These are phyloP conservation scores for Comarum palustre DNA, from an alignment of 306 rosid genomes.

Conservation along the genomic window DNA sequence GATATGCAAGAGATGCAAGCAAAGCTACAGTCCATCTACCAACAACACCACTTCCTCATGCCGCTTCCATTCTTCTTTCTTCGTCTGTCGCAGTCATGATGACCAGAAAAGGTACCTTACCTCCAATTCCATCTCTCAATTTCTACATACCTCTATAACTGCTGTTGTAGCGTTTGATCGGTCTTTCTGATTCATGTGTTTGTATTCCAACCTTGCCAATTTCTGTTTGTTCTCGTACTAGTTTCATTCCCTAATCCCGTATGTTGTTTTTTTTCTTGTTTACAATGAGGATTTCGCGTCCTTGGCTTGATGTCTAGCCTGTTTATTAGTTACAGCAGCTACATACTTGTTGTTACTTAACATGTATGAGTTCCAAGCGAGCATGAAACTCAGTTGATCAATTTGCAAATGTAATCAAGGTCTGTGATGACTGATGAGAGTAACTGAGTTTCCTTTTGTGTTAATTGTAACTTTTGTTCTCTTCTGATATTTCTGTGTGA, in stretches of 20 bases:
- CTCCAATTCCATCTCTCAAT: not conserved
- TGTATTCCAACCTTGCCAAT: not conserved
- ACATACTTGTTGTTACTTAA: not conserved
- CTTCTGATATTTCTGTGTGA: not conserved
- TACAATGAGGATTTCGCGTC: no score
- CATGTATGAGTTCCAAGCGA: not conserved
- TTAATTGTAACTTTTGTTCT: not conserved
- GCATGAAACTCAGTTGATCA: not conserved
- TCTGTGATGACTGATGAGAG: not conserved
- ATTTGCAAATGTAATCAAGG: not conserved
- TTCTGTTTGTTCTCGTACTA: not conserved
- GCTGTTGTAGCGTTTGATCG: not conserved
- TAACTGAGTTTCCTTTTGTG: not conserved
- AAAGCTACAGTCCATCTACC: conserved; percentile 34
- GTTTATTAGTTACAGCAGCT: not conserved
- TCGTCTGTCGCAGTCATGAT: conserved; percentile 95
- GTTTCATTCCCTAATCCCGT: not conserved
- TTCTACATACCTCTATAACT: not conserved
- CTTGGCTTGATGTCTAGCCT: not conserved
- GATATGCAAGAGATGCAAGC: conserved; percentile 66
- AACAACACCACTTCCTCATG: conserved; percentile 63
- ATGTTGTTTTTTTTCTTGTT: not conserved
- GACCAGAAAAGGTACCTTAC: conserved; percentile 66
- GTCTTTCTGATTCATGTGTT: not conserved
- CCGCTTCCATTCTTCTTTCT: conserved; percentile 84